These are phyloP conservation scores for Aspergillus kassunensis DNA, from an alignment of 495 filamentous ascomycete species.

Conservation along the genomic window DNA sequence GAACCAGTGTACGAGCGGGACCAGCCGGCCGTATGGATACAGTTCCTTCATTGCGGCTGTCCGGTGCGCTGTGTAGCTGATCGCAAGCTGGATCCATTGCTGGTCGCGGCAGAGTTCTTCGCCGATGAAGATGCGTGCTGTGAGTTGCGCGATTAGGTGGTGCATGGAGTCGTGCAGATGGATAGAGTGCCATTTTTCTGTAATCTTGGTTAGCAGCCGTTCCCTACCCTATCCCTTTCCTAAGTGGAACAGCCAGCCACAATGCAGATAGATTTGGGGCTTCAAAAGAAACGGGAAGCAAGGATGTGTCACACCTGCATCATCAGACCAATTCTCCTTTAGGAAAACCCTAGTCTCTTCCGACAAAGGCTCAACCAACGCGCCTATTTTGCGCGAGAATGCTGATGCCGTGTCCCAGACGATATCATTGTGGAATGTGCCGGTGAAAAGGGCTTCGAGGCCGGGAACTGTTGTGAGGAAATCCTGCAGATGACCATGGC, in stretches of 20 bases:
- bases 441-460: not conserved
- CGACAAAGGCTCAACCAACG: not conserved
- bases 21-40: constrained; percentile 31
- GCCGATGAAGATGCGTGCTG: constrained; percentile 47
- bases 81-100: constrained; percentile 35
- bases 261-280: not conserved
- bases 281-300: not conserved
- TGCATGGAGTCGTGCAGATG: constrained; percentile 31
- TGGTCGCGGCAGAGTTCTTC: constrained; percentile 36
- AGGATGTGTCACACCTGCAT: not conserved
- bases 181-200: constrained; percentile 16
- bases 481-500: not conserved
- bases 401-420: constrained; percentile 4
- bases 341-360: not conserved
- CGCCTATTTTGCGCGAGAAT: not conserved
- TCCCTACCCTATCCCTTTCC: no score
- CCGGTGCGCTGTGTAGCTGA: constrained; percentile 37
- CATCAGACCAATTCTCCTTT: not conserved
- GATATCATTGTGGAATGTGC: constrained; percentile 2
- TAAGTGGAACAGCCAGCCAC: no score
- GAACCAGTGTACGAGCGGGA: constrained; percentile 17
- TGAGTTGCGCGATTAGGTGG: constrained; percentile 41
- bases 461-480: constrained; percentile 1
- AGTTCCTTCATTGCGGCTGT: constrained; percentile 30
- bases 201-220: not conserved